These are phyloP conservation scores for Gardenia jasminoides DNA, from an alignment of 257 asterid genomes.

Conservation along the genomic window DNA sequence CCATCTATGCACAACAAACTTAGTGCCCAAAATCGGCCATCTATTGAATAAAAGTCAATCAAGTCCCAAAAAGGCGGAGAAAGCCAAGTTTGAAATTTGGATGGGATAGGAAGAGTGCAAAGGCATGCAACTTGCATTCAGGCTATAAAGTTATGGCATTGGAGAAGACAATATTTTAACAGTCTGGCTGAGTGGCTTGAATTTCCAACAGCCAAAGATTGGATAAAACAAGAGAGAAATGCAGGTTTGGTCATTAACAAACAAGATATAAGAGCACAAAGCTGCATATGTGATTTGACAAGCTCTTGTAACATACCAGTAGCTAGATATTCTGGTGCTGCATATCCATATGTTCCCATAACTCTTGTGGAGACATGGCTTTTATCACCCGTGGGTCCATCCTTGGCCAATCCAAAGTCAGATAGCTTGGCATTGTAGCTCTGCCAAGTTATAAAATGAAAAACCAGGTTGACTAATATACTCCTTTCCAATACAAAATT, in stretches of 20 bases:
- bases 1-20: background rate
- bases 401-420: conserved; percentile 92
- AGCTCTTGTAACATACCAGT: conserved; percentile 51
- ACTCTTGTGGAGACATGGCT: conserved; percentile 77
- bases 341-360: conserved; percentile 86
- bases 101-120: background rate
- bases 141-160: background rate
- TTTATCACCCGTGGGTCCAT: conserved; percentile 74
- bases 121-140: background rate
- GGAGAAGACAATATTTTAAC: background rate
- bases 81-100: background rate
- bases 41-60: background rate
- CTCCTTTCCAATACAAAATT: background rate
- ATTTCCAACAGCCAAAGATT: background rate
- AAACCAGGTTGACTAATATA: background rate
- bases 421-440: conserved; percentile 87
- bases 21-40: background rate
- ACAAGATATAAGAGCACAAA: background rate
- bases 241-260: conserved; percentile 6
- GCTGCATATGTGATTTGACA: background rate
- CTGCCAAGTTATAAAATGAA: conserved; percentile 39
- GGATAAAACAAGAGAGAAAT: background rate
- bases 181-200: background rate
- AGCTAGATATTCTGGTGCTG: conserved; percentile 86
- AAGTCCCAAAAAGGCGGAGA: background rate